These are phyloP conservation scores for Angomonas desouzai DNA, from an alignment of 208 protist species.

Conservation along the genomic window DNA sequence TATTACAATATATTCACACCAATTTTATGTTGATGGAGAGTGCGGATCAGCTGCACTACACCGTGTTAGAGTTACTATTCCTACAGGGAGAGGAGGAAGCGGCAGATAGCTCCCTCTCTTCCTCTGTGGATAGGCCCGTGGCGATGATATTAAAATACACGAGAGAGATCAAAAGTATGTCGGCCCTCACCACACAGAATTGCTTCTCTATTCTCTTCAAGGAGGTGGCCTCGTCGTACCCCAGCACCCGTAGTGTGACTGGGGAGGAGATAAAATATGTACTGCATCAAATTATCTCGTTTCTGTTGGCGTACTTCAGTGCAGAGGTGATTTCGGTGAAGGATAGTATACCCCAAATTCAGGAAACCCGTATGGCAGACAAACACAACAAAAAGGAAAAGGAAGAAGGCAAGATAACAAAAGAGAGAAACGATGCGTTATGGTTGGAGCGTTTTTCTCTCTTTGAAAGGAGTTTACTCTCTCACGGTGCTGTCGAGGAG, in stretches of 20 bases:
- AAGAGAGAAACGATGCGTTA: neutral
- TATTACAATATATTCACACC: neutral
- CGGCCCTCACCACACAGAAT: neutral
- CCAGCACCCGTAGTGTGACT: neutral
- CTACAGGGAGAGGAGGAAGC: neutral
- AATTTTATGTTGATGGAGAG: slow-evolving; percentile 4
- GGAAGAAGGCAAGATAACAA: neutral
- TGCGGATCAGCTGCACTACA: neutral
- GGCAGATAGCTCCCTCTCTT: neutral
- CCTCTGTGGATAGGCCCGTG: neutral
- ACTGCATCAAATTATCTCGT: neutral
- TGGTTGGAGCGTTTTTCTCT: neutral
- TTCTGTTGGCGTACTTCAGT: neutral
- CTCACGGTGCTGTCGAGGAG: neutral
- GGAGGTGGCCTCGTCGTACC: neutral
- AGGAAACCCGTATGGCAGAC: neutral
- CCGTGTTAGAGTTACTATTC: neutral
- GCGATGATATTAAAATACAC: neutral
- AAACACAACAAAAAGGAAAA: neutral
- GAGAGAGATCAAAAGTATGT: slow-evolving; percentile 3
- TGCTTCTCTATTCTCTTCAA: neutral
- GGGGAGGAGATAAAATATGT: slow-evolving; percentile 1
- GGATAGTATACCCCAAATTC: neutral
- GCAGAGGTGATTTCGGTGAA: neutral
- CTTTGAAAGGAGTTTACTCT: neutral